Evolutionary conservation across 306 rosid genomes (phyloP).

Genomic region (Psophocarpus tetragonolobus): DNA sequence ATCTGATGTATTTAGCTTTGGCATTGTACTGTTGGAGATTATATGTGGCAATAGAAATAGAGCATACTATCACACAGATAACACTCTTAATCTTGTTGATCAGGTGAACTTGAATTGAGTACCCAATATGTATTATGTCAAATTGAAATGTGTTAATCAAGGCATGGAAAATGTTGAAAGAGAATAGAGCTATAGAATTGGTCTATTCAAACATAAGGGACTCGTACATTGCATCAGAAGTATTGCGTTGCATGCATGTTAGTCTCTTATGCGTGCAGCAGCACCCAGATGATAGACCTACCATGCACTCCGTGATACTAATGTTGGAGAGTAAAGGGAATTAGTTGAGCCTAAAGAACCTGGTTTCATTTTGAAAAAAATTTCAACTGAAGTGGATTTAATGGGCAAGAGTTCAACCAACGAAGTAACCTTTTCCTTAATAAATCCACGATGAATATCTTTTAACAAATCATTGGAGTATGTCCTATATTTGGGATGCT

Average conservation of each 20-base stretch:
- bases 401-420: neutral
- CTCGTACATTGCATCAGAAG: conserved; percentile 30
- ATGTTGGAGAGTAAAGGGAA: conserved; percentile 47
- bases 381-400: neutral
- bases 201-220: conserved; percentile 38
- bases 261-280: conserved; percentile 64
- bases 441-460: too few species aligned
- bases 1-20: conserved; percentile 32
- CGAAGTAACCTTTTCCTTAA: neutral
- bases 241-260: conserved; percentile 49
- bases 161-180: conserved; percentile 61
- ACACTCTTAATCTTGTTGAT: conserved; percentile 36
- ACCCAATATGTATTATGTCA: too few species aligned
- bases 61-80: conserved; percentile 32
- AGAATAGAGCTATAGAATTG: conserved; percentile 36
- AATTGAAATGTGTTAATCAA: too few species aligned
- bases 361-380: conserved; percentile 34
- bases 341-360: conserved; percentile 53
- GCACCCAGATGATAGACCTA: conserved; percentile 47
- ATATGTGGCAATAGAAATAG: conserved; percentile 42
- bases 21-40: conserved; percentile 45
- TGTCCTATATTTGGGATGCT: too few species aligned
- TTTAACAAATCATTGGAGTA: too few species aligned
- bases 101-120: conserved; percentile 35
- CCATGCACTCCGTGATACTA: conserved; percentile 39